Percentiles rank a stretch among this genome's conserved stretches.
phyloP scores from a whole-genome alignment of 208 protist species.

The Trypanosoma grayi region DNA sequence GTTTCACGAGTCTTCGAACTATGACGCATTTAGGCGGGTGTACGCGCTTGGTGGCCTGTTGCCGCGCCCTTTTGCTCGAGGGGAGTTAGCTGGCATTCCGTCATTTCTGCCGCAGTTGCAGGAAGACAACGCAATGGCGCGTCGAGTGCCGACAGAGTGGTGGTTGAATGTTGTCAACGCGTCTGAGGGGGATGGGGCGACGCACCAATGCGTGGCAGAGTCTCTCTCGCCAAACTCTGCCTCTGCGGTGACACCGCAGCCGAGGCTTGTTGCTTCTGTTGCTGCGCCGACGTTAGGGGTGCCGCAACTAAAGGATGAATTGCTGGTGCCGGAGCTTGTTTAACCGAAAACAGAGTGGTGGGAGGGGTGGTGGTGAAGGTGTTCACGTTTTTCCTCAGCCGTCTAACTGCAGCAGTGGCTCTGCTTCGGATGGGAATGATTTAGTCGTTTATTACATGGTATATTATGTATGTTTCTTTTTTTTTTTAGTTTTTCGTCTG shows the following conservation, averaged over 20 bases:
- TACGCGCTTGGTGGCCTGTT: constrained; percentile 64
- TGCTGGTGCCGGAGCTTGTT: constrained; percentile 55
- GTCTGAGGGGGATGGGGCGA: neutral
- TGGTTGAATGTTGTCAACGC: neutral
- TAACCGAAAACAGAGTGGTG: constrained; percentile 16
- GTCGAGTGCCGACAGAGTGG: constrained; percentile 20
- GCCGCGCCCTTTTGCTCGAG: constrained; percentile 44
- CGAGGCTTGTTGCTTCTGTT: neutral
- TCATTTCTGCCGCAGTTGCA: constrained; percentile 69
- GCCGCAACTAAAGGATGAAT: constrained; percentile 54
- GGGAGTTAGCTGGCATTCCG: constrained; percentile 35
- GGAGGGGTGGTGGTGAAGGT: neutral
- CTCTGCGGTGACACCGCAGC: constrained; percentile 12
- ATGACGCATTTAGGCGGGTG: constrained; percentile 63
- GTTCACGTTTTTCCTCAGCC: too few relatives aligned
- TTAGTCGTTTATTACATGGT: neutral
- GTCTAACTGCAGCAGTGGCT: too few relatives aligned
- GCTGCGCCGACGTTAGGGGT: constrained; percentile 14
- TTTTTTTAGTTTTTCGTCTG: constrained; percentile 18
- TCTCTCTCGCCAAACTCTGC: neutral
- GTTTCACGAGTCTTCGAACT: constrained; percentile 67
- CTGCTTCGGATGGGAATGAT: neutral
- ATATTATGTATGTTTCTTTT: neutral
- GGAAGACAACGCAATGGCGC: constrained; percentile 27
- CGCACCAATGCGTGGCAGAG: neutral